Evolutionary conservation across 768 basidiomycete genomes (phyloP).

Genomic region (Trametes cinnabarina): DNA sequence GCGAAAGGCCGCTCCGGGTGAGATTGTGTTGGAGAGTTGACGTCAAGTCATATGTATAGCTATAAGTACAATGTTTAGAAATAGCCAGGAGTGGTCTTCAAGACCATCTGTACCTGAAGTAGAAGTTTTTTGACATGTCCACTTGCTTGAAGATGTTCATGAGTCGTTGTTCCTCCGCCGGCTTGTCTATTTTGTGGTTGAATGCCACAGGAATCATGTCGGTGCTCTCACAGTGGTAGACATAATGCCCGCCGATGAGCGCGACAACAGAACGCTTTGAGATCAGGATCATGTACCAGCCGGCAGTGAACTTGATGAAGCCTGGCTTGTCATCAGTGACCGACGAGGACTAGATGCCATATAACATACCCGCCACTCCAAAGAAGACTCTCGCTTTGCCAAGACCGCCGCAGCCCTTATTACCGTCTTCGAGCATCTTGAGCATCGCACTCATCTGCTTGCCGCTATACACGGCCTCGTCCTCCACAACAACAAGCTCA

Average conservation of each 20-base stretch:
- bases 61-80: slow-evolving; percentile 28
- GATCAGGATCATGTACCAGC: slow-evolving; percentile 93
- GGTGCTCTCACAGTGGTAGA: slow-evolving; percentile 94
- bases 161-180: slow-evolving; percentile 83
- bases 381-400: slow-evolving; percentile 78
- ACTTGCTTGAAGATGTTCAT: slow-evolving; percentile 94
- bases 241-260: slow-evolving; percentile 90
- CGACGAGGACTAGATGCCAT: neutral
- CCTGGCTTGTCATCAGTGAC: slow-evolving; percentile 42
- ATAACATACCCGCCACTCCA: slow-evolving; percentile 70
- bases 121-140: slow-evolving; percentile 98
- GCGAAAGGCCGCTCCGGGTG: slow-evolving; percentile 48
- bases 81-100: neutral
- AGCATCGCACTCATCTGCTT: slow-evolving; percentile 89
- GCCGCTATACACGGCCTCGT: slow-evolving; percentile 83
- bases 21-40: slow-evolving; percentile 95
- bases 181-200: slow-evolving; percentile 83
- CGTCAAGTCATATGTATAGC: slow-evolving; percentile 95
- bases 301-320: slow-evolving; percentile 90
- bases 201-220: slow-evolving; percentile 76
- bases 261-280: slow-evolving; percentile 90
- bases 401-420: slow-evolving; percentile 82
- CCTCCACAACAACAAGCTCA: slow-evolving; percentile 78
- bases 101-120: slow-evolving; percentile 68
- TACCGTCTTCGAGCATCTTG: slow-evolving; percentile 95